Evolutionary conservation across 331 rosid species (phyloP).

Genomic region (Acacia pycnantha): DNA sequence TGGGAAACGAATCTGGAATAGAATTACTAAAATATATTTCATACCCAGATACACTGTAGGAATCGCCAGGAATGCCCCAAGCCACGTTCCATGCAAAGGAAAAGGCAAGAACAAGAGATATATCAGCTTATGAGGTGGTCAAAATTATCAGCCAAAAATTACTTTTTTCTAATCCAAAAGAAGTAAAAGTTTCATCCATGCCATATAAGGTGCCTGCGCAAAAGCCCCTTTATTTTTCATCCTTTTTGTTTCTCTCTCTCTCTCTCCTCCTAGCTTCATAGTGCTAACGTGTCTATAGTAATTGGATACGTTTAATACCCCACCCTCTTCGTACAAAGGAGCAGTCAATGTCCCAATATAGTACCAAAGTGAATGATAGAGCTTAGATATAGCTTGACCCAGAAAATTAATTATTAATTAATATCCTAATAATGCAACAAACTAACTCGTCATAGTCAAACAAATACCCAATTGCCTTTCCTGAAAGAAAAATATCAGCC

Average conservation of each 20-base stretch:
- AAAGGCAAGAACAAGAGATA: conserved; percentile 34
- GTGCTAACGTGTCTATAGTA: conserved; percentile 31
- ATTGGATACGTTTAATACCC: conserved; percentile 28
- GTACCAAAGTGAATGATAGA: conserved; percentile 8
- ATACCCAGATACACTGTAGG: conserved; percentile 91
- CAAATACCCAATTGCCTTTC: conserved; percentile 22
- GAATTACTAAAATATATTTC: conserved; percentile 22
- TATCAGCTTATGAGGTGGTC: conserved; percentile 40
- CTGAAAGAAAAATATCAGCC: conserved; percentile 9
- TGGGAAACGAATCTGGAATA: conserved; percentile 2
- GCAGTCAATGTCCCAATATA: conserved; percentile 16
- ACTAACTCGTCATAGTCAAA: neutral
- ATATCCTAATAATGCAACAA: neutral
- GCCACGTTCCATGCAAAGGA: conserved; percentile 62
- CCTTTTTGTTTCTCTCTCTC: neutral
- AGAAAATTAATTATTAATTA: neutral
- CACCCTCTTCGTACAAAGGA: conserved; percentile 7
- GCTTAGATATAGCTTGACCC: neutral
- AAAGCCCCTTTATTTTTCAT: conserved; percentile 12
- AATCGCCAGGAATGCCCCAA: conserved; percentile 37
- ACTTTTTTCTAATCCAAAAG: conserved; percentile 29
- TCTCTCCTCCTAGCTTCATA: conserved; percentile 20
- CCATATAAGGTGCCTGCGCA: conserved; percentile 42
- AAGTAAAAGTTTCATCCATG: conserved; percentile 27
- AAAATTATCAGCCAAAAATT: conserved; percentile 34